Conservation (phyloP, 495 filamentous ascomycete genomes). For the Thermothielavioides terrestris region DNA sequence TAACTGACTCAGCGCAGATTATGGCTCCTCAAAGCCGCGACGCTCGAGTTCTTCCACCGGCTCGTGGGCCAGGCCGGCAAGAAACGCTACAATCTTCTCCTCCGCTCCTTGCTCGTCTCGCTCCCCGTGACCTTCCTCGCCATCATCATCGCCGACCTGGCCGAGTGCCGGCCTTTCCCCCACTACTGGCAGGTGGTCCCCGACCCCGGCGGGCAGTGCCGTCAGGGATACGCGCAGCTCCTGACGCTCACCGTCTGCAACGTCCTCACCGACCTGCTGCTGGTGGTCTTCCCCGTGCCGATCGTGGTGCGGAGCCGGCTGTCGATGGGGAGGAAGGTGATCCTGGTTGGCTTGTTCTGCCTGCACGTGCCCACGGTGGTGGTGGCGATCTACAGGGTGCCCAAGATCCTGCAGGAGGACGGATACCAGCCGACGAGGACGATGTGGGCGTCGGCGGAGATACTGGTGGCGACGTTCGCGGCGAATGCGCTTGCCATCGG, state of each 20-base stretch:
- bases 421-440: conserved; percentile 67
- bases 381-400: conserved; percentile 68
- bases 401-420: conserved; percentile 50
- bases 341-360: conserved; percentile 64
- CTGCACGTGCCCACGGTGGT: conserved; percentile 64
- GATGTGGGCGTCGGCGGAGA: conserved; percentile 65
- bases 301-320: conserved; percentile 68
- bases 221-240: conserved; percentile 71
- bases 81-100: conserved; percentile 52
- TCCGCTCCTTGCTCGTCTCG: conserved; percentile 62
- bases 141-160: conserved; percentile 67
- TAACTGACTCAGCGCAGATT: conserved; percentile 56
- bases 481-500: conserved; percentile 72
- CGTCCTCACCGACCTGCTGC: conserved; percentile 74
- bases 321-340: conserved; percentile 49
- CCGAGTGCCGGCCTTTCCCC: conserved; percentile 73
- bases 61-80: conserved; percentile 57
- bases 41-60: conserved; percentile 80
- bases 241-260: conserved; percentile 73
- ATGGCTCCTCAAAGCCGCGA: conserved; percentile 83
- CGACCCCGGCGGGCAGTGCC: conserved; percentile 75
- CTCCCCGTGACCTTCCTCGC: conserved; percentile 66
- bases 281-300: conserved; percentile 80
- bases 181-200: conserved; percentile 88
- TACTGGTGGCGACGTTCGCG: conserved; percentile 63